A percentile compares a stretch with the other conserved stretches of the same genome.
Conservation (phyloP, 345 rosid genomes). For the Angophora floribunda region DNA sequence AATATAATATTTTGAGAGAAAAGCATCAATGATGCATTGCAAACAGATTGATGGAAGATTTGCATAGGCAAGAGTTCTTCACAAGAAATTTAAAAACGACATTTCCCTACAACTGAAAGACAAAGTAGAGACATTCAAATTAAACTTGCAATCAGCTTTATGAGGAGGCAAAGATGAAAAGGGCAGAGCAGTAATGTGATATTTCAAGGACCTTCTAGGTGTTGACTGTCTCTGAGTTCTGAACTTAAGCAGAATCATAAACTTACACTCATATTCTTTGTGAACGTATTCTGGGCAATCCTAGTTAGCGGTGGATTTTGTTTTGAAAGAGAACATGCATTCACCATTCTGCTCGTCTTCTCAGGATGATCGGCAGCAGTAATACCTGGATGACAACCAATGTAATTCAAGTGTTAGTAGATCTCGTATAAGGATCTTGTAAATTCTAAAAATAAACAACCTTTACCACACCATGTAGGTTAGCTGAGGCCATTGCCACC, state of each 20-base stretch:
- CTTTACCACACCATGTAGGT: background rate
- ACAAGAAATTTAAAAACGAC: background rate
- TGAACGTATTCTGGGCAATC: conserved; percentile 12
- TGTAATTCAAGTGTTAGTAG: background rate
- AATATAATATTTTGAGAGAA: background rate
- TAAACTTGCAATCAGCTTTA: background rate
- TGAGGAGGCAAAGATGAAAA: background rate
- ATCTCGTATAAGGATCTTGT: background rate
- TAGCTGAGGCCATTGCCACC: conserved; percentile 18
- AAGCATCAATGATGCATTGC: background rate
- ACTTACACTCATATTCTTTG: conserved; percentile 30
- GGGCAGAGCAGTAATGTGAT: background rate
- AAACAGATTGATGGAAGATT: background rate
- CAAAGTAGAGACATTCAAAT: background rate
- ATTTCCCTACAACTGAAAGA: background rate
- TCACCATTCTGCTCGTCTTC: conserved; percentile 20
- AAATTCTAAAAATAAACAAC: background rate
- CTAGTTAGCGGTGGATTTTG: conserved; percentile 16
- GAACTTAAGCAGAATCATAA: background rate
- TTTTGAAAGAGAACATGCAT: conserved; percentile 11
- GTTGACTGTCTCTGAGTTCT: background rate
- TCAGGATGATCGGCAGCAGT: conserved; percentile 18
- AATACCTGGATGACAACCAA: conserved; percentile 35
- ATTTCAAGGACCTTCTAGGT: background rate
- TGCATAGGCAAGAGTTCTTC: background rate